Evolutionary conservation across 1,284 basidiomycete genomes (phyloP).

Genomic region (Moesziomyces aphidis): DNA sequence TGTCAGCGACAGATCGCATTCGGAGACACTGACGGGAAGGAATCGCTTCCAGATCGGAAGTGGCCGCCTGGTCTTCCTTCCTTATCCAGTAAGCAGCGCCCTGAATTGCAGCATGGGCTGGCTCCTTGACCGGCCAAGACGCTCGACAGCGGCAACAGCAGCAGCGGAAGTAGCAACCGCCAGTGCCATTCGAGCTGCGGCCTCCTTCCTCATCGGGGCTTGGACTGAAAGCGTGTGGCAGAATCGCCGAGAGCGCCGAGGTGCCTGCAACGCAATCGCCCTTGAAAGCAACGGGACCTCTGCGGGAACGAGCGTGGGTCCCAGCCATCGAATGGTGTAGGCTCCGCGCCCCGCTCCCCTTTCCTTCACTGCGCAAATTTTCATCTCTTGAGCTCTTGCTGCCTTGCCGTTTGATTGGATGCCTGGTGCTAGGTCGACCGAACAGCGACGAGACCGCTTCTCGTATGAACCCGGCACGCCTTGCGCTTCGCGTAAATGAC

Average conservation of each 20-base stretch:
- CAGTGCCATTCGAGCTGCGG: no score
- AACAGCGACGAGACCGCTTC: slow-evolving; percentile 7
- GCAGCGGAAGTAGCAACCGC: neutral
- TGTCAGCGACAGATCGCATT: neutral
- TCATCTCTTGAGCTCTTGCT: neutral
- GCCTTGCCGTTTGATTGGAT: neutral
- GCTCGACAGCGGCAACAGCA: no score
- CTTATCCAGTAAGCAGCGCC: neutral
- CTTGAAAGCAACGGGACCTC: neutral
- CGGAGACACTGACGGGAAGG: neutral
- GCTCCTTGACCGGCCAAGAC: neutral
- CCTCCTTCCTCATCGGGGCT: no score
- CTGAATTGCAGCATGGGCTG: neutral
- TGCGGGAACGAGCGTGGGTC: neutral
- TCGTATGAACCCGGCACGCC: slow-evolving; percentile 4
- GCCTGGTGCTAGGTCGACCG: no score
- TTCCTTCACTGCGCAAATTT: no score
- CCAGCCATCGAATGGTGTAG: no score
- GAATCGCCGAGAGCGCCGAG: no score
- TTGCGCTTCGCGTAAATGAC: slow-evolving; percentile 25
- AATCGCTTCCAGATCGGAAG: neutral
- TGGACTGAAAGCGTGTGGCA: no score
- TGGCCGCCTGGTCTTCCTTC: neutral
- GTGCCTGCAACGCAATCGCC: no score
- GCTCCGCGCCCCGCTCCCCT: no score